These are phyloP conservation scores for Cicer yamashitae DNA, from an alignment of 306 rosid genomes.

Conservation along the genomic window DNA sequence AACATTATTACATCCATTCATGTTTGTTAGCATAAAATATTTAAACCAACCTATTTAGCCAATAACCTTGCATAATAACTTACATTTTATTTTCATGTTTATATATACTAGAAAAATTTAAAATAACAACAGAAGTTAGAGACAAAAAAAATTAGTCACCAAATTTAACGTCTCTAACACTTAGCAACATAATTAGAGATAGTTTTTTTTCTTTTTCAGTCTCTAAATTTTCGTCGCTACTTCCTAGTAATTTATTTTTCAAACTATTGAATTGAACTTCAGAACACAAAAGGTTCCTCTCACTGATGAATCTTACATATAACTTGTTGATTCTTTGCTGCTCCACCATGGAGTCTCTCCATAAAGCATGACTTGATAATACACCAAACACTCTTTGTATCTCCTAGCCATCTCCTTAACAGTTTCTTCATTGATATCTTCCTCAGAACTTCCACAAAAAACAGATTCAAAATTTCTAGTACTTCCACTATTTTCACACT, in stretches of 20 bases:
- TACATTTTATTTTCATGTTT: constrained; percentile 6
- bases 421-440: constrained; percentile 48
- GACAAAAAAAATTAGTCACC: no score
- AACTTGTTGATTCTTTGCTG: constrained; percentile 43
- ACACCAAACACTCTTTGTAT: constrained; percentile 69
- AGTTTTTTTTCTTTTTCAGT: no score
- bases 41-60: constrained; percentile 20
- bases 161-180: no score
- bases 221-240: no score
- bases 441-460: constrained; percentile 33
- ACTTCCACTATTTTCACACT: constrained; percentile 26
- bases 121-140: no score
- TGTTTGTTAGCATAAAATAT: constrained; percentile 30
- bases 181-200: no score
- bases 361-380: constrained; percentile 76
- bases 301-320: constrained; percentile 55
- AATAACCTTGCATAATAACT: constrained; percentile 25
- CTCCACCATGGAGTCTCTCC: constrained; percentile 64
- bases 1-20: neutral
- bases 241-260: neutral
- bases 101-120: no score
- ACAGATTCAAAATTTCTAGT: constrained; percentile 43
- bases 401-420: constrained; percentile 66
- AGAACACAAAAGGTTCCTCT: constrained; percentile 2
- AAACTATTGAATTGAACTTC: constrained; percentile 30